These are phyloP conservation scores for Rhizopus arrhizus DNA, from an alignment of 371 early-diverging fungal species.

Conservation along the genomic window DNA sequence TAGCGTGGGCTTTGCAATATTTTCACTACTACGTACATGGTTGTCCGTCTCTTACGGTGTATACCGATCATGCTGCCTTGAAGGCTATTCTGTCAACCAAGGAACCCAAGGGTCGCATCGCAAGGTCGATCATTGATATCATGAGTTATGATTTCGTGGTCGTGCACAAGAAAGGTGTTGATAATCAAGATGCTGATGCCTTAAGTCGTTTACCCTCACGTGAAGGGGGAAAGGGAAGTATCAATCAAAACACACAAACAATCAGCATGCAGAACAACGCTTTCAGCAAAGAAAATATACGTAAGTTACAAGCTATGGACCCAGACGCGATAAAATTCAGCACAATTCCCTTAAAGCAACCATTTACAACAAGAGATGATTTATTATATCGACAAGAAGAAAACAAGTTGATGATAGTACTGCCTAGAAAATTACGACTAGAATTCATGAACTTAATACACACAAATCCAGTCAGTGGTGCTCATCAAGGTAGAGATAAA, in stretches of 20 bases:
- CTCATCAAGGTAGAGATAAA: constrained; percentile 22
- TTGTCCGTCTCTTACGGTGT: not conserved
- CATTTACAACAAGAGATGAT: no score
- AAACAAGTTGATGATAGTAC: not conserved
- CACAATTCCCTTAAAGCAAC: no score
- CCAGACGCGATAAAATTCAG: no score
- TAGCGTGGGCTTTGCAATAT: not conserved
- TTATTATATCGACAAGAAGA: no score
- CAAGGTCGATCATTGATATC: constrained; percentile 2
- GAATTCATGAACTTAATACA: not conserved
- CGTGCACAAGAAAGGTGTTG: not conserved
- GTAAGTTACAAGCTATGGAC: no score
- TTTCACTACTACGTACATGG: constrained; percentile 11
- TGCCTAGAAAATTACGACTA: no score
- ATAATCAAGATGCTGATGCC: constrained; percentile 10
- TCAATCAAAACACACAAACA: not conserved
- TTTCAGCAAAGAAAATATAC: no score
- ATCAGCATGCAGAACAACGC: not conserved
- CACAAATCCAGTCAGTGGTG: no score
- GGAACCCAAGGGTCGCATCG: not conserved
- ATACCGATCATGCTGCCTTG: not conserved
- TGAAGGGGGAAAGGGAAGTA: not conserved
- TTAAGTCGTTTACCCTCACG: no score
- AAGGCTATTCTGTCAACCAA: not conserved
- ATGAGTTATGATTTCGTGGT: constrained; percentile 5